Evolutionary conservation across 2,329 filamentous ascomycete genomes (phyloP), one percentile per base, ranked within the genome.

Genomic region (Endothia cerciana): DNA sequence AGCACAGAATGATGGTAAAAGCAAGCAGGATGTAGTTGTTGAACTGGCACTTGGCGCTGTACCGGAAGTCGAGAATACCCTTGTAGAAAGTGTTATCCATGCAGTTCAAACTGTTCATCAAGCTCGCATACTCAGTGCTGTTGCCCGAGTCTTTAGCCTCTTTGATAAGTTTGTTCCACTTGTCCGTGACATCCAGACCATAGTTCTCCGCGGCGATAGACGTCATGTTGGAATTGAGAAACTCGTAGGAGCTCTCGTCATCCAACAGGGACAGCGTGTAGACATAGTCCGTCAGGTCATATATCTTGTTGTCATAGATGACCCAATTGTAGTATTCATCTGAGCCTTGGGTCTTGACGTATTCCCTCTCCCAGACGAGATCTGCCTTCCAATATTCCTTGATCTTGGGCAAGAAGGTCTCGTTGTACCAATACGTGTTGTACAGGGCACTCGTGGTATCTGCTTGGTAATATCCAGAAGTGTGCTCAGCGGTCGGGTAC

Each of bases 221-320:
- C 1, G 86, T 84, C 5, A 99, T 78, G 7, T 86, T 83, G 1
- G 75, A 71, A 68, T 95, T 89, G 38, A 99, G 82, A 78, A 96
- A 98, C 11, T 84, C 77, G 78, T 92, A 96, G 0, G 76, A 74
- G 0, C 78, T 73, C 5, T 82, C 72, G 63, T 88, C 81, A 70
- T 89, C 83, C 73, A 84, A 81, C 25, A 82, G 70, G 10, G 90
- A 80, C 51, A 89, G 78, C 0, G 93, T 97, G 74, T 93, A 83
- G 78, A 94, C 94, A 79, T 99, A 99, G 76, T 98, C 87, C 0
- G 92, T 97, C 63, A 99, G 79, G 75, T 99, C 96, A 75, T 95
- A 98, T 25, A 99, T 83, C 61, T 85, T 85, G 63, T 89, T 83
- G 38, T 92, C 83, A 68, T 97, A 87, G 63, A 91, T 90, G 69